Evolutionary conservation across 2,329 filamentous ascomycete genomes (phyloP).

Genomic region (Fusarium annulatum): DNA sequence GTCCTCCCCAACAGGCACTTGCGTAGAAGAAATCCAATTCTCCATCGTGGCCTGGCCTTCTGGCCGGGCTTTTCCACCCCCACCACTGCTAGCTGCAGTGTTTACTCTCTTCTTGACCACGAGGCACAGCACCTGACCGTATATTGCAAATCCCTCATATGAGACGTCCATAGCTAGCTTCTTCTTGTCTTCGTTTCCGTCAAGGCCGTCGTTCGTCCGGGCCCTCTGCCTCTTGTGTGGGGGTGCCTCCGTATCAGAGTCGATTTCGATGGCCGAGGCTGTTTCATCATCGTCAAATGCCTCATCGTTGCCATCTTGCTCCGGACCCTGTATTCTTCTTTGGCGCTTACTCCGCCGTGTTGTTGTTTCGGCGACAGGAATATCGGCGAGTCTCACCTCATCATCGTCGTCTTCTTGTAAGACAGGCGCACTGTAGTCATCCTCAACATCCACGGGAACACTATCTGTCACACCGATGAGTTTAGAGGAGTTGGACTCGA

Average conservation of each 20-base stretch:
- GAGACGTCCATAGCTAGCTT: slow-evolving; percentile 86
- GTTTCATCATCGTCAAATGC: slow-evolving; percentile 51
- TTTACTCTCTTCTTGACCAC: slow-evolving; percentile 78
- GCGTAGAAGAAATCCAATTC: slow-evolving; percentile 86
- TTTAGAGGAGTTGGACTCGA: slow-evolving; percentile 71
- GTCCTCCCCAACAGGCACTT: slow-evolving; percentile 62
- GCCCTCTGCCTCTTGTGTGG: slow-evolving; percentile 59
- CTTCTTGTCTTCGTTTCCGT: slow-evolving; percentile 80
- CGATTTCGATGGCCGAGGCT: slow-evolving; percentile 51
- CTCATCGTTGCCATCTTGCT: slow-evolving; percentile 48
- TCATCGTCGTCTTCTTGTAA: slow-evolving; percentile 63
- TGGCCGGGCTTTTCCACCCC: slow-evolving; percentile 35
- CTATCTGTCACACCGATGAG: slow-evolving; percentile 68
- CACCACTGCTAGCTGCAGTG: slow-evolving; percentile 45
- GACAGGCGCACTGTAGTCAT: slow-evolving; percentile 49
- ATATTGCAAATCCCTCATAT: slow-evolving; percentile 97
- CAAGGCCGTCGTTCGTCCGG: slow-evolving; percentile 46
- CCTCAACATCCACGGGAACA: slow-evolving; percentile 64
- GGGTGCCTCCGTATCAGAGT: slow-evolving; percentile 55
- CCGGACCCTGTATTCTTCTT: slow-evolving; percentile 41
- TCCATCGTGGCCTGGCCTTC: slow-evolving; percentile 79
- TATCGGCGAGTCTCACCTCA: slow-evolving; percentile 49
- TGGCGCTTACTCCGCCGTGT: slow-evolving; percentile 46
- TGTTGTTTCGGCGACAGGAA: slow-evolving; percentile 44
- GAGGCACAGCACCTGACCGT: slow-evolving; percentile 90